A percentile compares a stretch with the other conserved stretches of the same genome.
These are phyloP conservation scores for Apiotrichum laibachii DNA, from an alignment of 1,284 basidiomycete genomes.

Conservation along the genomic window DNA sequence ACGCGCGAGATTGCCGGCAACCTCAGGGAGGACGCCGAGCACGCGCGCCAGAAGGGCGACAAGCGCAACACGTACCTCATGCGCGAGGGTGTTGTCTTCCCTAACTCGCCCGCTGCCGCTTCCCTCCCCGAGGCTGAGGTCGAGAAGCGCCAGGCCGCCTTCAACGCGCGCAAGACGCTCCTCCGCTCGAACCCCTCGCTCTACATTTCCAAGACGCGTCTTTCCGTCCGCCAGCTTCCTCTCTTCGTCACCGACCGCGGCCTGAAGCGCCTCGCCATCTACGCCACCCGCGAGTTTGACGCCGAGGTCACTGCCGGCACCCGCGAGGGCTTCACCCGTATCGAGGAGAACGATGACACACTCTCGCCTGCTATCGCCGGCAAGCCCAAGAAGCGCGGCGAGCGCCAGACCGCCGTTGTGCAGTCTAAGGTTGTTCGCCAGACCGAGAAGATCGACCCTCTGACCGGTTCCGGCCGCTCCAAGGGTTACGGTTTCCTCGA, in stretches of 20 bases:
- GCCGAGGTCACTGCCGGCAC: constrained; percentile 68
- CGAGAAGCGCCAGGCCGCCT: constrained; percentile 76
- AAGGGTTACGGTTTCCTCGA: constrained; percentile 97
- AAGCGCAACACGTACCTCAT: constrained; percentile 95
- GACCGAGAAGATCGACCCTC: constrained; percentile 76
- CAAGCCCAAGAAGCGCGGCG: constrained; percentile 52
- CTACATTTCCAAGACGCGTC: constrained; percentile 89
- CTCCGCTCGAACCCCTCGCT: constrained; percentile 88
- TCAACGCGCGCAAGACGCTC: constrained; percentile 73
- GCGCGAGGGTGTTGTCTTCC: constrained; percentile 90
- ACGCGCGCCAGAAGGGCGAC: constrained; percentile 81
- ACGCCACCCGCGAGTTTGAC: constrained; percentile 76
- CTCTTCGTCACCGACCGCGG: constrained; percentile 84
- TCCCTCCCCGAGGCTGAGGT: constrained; percentile 68
- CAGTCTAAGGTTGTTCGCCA: constrained; percentile 85
- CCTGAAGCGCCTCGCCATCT: constrained; percentile 80
- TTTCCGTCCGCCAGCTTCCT: constrained; percentile 89
- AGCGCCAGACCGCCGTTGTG: constrained; percentile 60
- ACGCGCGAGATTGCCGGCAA: constrained; percentile 81
- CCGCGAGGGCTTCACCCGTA: constrained; percentile 64
- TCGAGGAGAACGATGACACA: constrained; percentile 64
- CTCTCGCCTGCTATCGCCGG: constrained; percentile 49
- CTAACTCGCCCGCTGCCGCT: constrained; percentile 74
- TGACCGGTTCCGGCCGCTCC: constrained; percentile 80
- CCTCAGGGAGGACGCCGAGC: constrained; percentile 81